Evolutionary conservation across 2,329 filamentous ascomycete genomes (phyloP).

Genomic region (Penicillium rolfsii): DNA sequence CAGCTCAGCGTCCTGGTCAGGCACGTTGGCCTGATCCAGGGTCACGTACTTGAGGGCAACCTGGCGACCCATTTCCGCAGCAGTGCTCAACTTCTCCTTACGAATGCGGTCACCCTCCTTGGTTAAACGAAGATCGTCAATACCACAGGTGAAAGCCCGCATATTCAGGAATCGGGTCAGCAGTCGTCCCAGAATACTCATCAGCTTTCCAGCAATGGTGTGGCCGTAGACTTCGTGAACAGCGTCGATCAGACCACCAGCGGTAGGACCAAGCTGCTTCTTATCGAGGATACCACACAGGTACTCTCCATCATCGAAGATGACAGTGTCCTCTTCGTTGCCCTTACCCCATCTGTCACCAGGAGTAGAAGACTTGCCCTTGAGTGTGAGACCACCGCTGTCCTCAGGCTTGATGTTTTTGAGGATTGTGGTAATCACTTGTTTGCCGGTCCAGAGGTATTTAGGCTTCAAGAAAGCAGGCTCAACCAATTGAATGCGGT

Average conservation of each 20-base stretch:
- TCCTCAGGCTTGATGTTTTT: constrained; percentile 84
- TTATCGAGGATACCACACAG: constrained; percentile 93
- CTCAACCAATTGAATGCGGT: constrained; percentile 77
- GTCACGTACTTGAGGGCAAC: constrained; percentile 89
- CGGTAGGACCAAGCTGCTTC: constrained; percentile 84
- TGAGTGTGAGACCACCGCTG: constrained; percentile 76
- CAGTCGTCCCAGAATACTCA: constrained; percentile 86
- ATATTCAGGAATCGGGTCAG: constrained; percentile 89
- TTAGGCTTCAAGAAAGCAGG: constrained; percentile 82
- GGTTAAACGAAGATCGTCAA: constrained; percentile 91
- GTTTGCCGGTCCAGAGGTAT: constrained; percentile 91
- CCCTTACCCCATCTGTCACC: constrained; percentile 74
- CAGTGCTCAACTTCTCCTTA: constrained; percentile 67
- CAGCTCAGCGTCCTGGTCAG: constrained; percentile 71
- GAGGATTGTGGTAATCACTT: constrained; percentile 88
- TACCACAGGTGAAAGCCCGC: constrained; percentile 94
- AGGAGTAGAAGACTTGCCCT: constrained; percentile 76
- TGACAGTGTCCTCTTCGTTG: constrained; percentile 76
- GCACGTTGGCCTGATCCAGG: constrained; percentile 65
- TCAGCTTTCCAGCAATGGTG: constrained; percentile 78
- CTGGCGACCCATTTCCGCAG: constrained; percentile 71
- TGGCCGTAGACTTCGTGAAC: constrained; percentile 94
- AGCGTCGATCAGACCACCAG: constrained; percentile 85
- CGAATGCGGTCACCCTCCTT: constrained; percentile 73
- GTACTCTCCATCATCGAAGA: constrained; percentile 85